Evolutionary conservation across 768 basidiomycete species (phyloP).

Genomic region (Suillus paluster): DNA sequence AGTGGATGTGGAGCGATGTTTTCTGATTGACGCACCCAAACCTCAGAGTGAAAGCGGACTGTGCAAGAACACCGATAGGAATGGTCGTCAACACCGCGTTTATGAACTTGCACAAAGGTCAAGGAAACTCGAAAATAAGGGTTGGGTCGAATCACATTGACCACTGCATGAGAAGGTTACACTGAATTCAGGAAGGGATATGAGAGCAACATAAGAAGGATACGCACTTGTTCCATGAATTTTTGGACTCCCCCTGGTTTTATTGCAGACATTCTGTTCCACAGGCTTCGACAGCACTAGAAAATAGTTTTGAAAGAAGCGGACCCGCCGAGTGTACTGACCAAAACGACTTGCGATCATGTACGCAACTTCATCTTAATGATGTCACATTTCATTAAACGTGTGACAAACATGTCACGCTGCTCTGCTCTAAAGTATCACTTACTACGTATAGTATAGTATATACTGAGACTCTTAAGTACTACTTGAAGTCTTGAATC

Average conservation of each 20-base stretch:
- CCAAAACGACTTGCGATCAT: slow-evolving; percentile 35
- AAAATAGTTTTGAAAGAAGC: slow-evolving; percentile 44
- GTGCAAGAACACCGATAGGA: slow-evolving; percentile 53
- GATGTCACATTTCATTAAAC: too few species aligned
- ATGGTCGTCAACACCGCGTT: slow-evolving; percentile 52
- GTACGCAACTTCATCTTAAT: background rate
- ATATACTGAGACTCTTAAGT: too few species aligned
- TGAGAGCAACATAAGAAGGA: slow-evolving; percentile 1
- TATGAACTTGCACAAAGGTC: slow-evolving; percentile 41
- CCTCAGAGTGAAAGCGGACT: slow-evolving; percentile 52
- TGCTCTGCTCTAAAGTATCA: too few species aligned
- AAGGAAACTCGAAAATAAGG: too few species aligned
- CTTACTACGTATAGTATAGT: too few species aligned
- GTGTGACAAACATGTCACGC: too few species aligned
- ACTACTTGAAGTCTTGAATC: too few species aligned
- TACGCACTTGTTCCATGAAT: slow-evolving; percentile 49
- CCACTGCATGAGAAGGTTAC: slow-evolving; percentile 52
- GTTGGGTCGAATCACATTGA: slow-evolving; percentile 14
- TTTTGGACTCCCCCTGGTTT: slow-evolving; percentile 47
- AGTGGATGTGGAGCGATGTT: slow-evolving; percentile 3
- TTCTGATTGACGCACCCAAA: slow-evolving; percentile 44
- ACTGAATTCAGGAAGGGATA: slow-evolving; percentile 4
- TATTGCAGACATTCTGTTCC: slow-evolving; percentile 60
- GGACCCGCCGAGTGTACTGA: slow-evolving; percentile 33
- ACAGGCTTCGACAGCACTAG: slow-evolving; percentile 54